Percentiles rank a stretch among this genome's conserved stretches.
These are phyloP conservation scores for Coemansia asiatica DNA, from an alignment of 192 early-diverging fungal genomes.

Conservation along the genomic window DNA sequence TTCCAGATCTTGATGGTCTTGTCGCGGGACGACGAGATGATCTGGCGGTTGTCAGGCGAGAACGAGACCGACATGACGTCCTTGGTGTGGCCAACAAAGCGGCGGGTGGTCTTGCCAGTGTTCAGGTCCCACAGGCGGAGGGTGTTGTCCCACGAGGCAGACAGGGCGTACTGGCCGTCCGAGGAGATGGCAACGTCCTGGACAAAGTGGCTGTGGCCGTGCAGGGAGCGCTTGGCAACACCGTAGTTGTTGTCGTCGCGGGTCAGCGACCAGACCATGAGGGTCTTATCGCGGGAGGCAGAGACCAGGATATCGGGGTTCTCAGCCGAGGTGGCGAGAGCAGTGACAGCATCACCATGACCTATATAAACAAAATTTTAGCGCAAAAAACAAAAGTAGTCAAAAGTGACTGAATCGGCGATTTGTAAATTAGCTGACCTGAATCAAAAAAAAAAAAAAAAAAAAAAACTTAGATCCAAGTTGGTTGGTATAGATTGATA, in stretches of 20 bases:
- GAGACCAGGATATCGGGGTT: constrained; percentile 96
- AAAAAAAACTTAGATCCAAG: no score
- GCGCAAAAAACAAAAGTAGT: neutral
- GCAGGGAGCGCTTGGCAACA: constrained; percentile 82
- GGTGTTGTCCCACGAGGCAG: constrained; percentile 99
- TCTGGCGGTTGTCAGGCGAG: constrained; percentile 99
- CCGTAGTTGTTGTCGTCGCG: constrained; percentile 94
- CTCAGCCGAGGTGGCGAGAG: constrained; percentile 96
- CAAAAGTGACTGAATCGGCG: no score
- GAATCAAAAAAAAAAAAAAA: neutral
- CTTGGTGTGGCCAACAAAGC: constrained; percentile 95
- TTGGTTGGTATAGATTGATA: no score
- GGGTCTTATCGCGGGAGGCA: constrained; percentile 97
- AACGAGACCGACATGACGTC: constrained; percentile 99
- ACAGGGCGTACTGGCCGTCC: constrained; percentile 98
- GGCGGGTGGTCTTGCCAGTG: constrained; percentile 92
- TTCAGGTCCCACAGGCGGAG: constrained; percentile 98
- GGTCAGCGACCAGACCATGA: constrained; percentile 97
- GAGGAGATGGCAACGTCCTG: constrained; percentile 98
- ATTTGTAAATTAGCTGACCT: neutral
- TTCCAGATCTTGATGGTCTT: constrained; percentile 99
- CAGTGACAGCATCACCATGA: constrained; percentile 90
- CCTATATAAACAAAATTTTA: constrained; percentile 48
- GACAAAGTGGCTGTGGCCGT: constrained; percentile 99
- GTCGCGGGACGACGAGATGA: constrained; percentile 97